Percentiles rank a stretch among this genome's conserved stretches.
Conservation (phyloP, 306 rosid genomes). For the Spatholobus suberectus region DNA sequence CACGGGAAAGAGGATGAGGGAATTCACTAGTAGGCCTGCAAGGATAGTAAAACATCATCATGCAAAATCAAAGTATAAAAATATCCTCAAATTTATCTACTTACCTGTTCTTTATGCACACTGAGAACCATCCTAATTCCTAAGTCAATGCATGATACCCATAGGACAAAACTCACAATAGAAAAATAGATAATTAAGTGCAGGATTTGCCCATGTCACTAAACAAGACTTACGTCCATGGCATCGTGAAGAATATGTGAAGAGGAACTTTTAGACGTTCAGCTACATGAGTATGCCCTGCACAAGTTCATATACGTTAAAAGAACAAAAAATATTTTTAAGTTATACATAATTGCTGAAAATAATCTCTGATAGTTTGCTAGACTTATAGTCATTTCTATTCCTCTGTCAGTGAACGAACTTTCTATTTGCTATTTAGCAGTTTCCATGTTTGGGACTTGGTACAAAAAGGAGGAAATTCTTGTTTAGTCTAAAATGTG, state of each 20-base stretch:
- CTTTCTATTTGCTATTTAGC: conserved; percentile 22
- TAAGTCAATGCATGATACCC: conserved; percentile 27
- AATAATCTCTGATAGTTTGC: conserved; percentile 22
- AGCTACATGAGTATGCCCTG: conserved; percentile 94
- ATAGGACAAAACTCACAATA: neutral
- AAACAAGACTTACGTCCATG: conserved; percentile 95
- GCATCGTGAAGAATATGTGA: conserved; percentile 95
- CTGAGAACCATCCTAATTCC: conserved; percentile 23
- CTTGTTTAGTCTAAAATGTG: conserved; percentile 6
- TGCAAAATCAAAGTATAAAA: conserved; percentile 2
- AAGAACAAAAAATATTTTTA: conserved; percentile 20
- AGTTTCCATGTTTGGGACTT: conserved; percentile 23
- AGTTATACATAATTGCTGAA: neutral
- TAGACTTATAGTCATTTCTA: conserved; percentile 26
- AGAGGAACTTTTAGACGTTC: conserved; percentile 76
- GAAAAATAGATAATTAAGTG: conserved; percentile 10
- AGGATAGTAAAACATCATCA: conserved; percentile 36
- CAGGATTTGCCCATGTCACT: conserved; percentile 43
- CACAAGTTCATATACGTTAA: conserved; percentile 49
- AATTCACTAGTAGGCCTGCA: conserved; percentile 92
- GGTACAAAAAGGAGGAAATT: conserved; percentile 11
- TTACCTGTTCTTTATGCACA: neutral
- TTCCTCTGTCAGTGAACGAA: neutral
- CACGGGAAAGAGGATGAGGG: conserved; percentile 94
- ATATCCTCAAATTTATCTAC: conserved; percentile 2